Percentiles rank a stretch among this genome's conserved stretches.
These are phyloP conservation scores for Sapria himalayana DNA, from an alignment of 345 rosid species.

Conservation along the genomic window DNA sequence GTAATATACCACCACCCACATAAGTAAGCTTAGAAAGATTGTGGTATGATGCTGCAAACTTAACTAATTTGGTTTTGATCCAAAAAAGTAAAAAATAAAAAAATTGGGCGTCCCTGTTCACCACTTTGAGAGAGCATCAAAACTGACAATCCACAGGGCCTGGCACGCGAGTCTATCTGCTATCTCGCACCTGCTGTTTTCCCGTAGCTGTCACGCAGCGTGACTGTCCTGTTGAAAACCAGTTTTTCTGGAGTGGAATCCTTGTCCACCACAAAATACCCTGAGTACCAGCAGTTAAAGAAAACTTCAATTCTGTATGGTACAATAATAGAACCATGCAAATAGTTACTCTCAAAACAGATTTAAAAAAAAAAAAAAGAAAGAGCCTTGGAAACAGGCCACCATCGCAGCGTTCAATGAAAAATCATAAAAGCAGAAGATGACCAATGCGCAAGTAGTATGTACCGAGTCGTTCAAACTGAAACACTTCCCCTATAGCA, in stretches of 20 bases:
- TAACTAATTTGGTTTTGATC: no score
- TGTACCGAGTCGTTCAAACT: slow-evolving; percentile 88
- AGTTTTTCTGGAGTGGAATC: slow-evolving; percentile 57
- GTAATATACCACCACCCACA: no score
- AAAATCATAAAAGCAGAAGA: neutral
- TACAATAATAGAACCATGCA: neutral
- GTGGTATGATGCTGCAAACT: no score
- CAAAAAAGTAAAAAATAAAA: no score
- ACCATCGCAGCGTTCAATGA: slow-evolving; percentile 1
- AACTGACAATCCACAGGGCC: no score
- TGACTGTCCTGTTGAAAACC: slow-evolving; percentile 73
- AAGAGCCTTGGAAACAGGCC: no score
- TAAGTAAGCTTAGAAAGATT: no score
- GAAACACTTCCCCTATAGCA: slow-evolving; percentile 47
- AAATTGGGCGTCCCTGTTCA: no score
- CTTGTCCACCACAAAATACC: slow-evolving; percentile 59
- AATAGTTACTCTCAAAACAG: no score
- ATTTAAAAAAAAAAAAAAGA: no score
- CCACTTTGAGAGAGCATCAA: no score
- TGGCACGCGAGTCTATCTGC: no score
- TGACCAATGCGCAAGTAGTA: neutral
- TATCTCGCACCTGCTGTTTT: slow-evolving; percentile 16
- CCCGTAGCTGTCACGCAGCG: slow-evolving; percentile 19
- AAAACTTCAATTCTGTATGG: neutral
- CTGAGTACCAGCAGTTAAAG: slow-evolving; percentile 19